Percentiles rank a stretch among this genome's conserved stretches.
Evolutionary conservation across 208 protist species (phyloP).

Genomic region (Trypanosoma caninum): DNA sequence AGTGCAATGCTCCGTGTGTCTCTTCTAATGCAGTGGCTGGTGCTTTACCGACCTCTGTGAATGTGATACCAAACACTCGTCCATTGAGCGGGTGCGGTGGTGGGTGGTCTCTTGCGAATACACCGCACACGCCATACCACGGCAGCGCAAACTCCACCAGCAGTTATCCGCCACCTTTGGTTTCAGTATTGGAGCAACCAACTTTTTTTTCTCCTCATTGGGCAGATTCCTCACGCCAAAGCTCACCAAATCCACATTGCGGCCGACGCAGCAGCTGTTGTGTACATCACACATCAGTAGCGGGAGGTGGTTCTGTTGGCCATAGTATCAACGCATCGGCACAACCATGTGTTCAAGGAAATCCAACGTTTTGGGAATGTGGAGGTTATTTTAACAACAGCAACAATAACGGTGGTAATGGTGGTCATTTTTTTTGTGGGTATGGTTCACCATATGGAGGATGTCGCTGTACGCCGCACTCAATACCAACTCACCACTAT

Average conservation of each 20-base stretch:
- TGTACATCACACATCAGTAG: background rate
- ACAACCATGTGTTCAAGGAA: background rate
- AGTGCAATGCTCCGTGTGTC: background rate
- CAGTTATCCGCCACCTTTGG: slow-evolving; percentile 16
- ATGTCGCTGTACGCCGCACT: slow-evolving; percentile 18
- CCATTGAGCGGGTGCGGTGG: slow-evolving; percentile 21
- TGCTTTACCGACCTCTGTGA: background rate
- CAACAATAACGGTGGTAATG: background rate
- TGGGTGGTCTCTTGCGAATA: slow-evolving; percentile 24
- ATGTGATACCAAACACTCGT: background rate
- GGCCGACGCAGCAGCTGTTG: slow-evolving; percentile 11
- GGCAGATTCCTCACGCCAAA: slow-evolving; percentile 20
- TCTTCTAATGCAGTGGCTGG: background rate
- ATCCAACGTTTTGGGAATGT: slow-evolving; percentile 1
- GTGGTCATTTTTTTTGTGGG: background rate
- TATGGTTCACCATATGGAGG: slow-evolving; percentile 21
- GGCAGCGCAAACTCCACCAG: slow-evolving; percentile 25
- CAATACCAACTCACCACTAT: slow-evolving; percentile 14
- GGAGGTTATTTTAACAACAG: background rate
- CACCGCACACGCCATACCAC: slow-evolving; percentile 27
- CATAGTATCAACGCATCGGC: background rate
- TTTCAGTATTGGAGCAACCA: slow-evolving; percentile 24
- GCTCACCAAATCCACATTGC: slow-evolving; percentile 22
- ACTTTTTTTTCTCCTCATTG: slow-evolving; percentile 24
- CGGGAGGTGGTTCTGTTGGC: background rate